These are phyloP conservation scores for Laetiporus sulphureus DNA, from an alignment of 1,284 basidiomycete genomes.

Conservation along the genomic window DNA sequence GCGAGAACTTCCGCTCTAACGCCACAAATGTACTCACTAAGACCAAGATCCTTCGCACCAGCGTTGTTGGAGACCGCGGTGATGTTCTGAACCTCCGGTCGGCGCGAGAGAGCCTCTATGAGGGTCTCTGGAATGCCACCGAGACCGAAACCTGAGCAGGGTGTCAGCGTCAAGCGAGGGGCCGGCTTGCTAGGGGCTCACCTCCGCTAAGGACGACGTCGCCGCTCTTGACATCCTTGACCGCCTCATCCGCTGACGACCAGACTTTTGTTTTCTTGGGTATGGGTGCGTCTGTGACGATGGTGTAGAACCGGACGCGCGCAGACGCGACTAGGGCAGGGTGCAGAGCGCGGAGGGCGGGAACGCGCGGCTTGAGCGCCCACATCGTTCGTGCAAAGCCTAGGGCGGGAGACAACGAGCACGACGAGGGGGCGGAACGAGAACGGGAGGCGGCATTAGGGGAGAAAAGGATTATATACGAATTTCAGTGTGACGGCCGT, in stretches of 20 bases:
- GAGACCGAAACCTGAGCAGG: slow-evolving; percentile 61
- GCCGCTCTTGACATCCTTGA: slow-evolving; percentile 78
- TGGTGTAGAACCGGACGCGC: slow-evolving; percentile 22
- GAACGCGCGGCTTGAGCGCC: slow-evolving; percentile 19
- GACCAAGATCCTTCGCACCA: slow-evolving; percentile 68
- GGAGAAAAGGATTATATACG: slow-evolving; percentile 3
- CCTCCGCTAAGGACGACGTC: slow-evolving; percentile 77
- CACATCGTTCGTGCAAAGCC: slow-evolving; percentile 4
- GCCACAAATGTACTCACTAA: slow-evolving; percentile 47
- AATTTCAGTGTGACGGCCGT: neutral
- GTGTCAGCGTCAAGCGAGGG: slow-evolving; percentile 1
- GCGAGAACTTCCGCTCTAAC: slow-evolving; percentile 9
- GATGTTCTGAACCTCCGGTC: slow-evolving; percentile 64
- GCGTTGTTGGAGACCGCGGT: slow-evolving; percentile 92
- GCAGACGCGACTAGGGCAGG: slow-evolving; percentile 15
- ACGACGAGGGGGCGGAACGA: neutral
- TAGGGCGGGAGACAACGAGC: neutral
- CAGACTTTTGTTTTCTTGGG: slow-evolving; percentile 71
- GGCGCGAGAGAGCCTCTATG: slow-evolving; percentile 67
- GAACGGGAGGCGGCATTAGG: neutral
- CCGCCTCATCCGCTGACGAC: slow-evolving; percentile 73
- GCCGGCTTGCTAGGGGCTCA: slow-evolving; percentile 26
- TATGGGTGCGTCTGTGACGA: slow-evolving; percentile 25
- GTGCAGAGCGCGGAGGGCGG: slow-evolving; percentile 18
- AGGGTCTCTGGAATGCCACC: slow-evolving; percentile 81